Evolutionary conservation across 2,329 filamentous ascomycete species (phyloP), one percentile per base, ranked within the genome.

Genomic region (Fusarium staphyleae): DNA sequence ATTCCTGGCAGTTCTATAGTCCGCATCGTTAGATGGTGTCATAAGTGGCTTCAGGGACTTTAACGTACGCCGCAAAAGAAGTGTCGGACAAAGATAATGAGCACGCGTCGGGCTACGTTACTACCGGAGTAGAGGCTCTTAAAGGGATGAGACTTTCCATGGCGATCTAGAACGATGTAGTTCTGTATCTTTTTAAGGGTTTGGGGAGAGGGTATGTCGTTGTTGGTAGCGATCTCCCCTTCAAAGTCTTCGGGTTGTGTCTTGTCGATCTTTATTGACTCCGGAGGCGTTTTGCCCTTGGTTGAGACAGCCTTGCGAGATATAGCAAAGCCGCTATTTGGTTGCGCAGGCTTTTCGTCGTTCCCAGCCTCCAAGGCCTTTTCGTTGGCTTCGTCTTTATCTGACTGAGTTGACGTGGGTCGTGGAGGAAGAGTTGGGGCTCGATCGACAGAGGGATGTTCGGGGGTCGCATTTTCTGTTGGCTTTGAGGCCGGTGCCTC

Each of bases 51-150:
- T 15, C 11, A 32, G 26, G 35, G 18, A 11, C 44, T 43, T 33
- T 26, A 34, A 80, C 87, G 72, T 79, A 90, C 88, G 29, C 88
- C 88, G 69, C 89, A 92, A 78, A 90, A 91, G 73, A 92, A 93
- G 74, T 92, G 89, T 36, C 89, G 82, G 51, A 93, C 80, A 69
- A 93, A 92, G 62, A 92, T 84, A 34, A 91, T 73, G 26, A 93
- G 77, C 22, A 90, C 83, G 3, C 85, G 77, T 14, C 79, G 75
- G 11, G 81, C 76, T 3, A 78, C 77, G 47, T 82, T 81, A 39
- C 71, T 76, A 4, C 83, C 82, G 28, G 77, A 79, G 69, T 87
- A 87, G 22, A 90, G 73, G 62, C 81, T 85, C 71, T 82, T 82
- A 72, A 91, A 91, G 0, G 81, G 75, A 35, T 80, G 80, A 12